These are phyloP conservation scores for Boletus patriciae DNA, from an alignment of 768 basidiomycete genomes.

Conservation along the genomic window DNA sequence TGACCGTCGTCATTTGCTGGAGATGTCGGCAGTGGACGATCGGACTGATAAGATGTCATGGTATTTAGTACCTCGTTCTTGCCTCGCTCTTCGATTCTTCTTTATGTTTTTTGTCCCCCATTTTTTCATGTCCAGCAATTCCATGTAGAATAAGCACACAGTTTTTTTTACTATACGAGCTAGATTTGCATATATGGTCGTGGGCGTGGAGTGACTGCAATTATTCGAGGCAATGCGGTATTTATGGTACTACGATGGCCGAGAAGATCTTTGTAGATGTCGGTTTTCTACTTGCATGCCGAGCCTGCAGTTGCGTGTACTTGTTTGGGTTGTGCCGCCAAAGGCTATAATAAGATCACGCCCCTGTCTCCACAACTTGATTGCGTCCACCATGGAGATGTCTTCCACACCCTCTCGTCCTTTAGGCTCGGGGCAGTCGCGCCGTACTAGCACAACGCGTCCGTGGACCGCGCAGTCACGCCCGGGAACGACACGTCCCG, in stretches of 20 bases:
- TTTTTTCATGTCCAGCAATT: slow-evolving; percentile 29
- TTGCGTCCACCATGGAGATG: background rate
- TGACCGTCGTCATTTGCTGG: slow-evolving; percentile 8
- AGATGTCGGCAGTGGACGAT: slow-evolving; percentile 3
- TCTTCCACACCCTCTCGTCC: slow-evolving; percentile 17
- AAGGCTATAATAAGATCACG: no score
- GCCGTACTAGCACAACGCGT: slow-evolving; percentile 31
- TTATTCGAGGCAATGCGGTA: no score
- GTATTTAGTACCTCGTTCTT: slow-evolving; percentile 26
- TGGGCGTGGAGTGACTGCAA: background rate
- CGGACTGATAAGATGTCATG: slow-evolving; percentile 12
- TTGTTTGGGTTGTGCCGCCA: no score
- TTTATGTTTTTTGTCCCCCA: slow-evolving; percentile 5
- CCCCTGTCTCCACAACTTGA: no score
- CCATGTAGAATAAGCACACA: slow-evolving; percentile 38
- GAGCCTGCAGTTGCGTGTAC: background rate
- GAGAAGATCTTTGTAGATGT: no score
- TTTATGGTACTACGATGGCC: no score
- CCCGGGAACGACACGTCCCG: slow-evolving; percentile 39
- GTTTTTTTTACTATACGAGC: slow-evolving; percentile 25
- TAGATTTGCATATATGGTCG: slow-evolving; percentile 9
- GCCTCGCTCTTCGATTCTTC: slow-evolving; percentile 9
- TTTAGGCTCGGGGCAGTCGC: slow-evolving; percentile 14
- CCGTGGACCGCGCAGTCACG: slow-evolving; percentile 61
- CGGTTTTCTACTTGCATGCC: no score